Base-by-base conservation (phyloP, 2,329 filamentous ascomycete species). In the Esteya vermicola region DNA sequence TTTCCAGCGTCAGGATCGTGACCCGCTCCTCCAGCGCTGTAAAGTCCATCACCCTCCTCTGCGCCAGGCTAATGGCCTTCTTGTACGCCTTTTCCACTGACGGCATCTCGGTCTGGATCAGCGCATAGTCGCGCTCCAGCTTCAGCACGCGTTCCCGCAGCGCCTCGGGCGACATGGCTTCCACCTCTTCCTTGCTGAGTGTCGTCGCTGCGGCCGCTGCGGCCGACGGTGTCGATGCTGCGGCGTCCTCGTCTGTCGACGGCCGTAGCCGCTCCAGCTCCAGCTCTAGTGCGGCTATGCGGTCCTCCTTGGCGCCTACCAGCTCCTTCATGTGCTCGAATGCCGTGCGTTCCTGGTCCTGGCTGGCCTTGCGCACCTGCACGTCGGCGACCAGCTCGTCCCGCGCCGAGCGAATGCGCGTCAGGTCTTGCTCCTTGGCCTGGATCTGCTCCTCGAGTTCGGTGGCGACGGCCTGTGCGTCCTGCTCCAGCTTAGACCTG, bases 1-100 rank as follows among this genome's bases (percentile, higher is more conserved):
- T 98, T 60, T 98, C 86, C 0, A 85, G 84, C 31, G 75, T 75
- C 18, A 93, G 63, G 20, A 82, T 67, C 16, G 75, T 64, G 28
- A 89, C 67, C 46, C 81, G 82, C 42, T 94, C 86, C 60, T 96
- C 88, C 54, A 85, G 64, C 4, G 71, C 67, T 6, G 69, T 65
- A 39, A 83, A 76, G 46, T 94, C 86, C 51, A 81, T 72, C 26
- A 93, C 77, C 59, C 94, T 96, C 63, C 85, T 89, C 38, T 81
- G 79, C 8, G 86, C 86, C 43, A 94, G 60, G 19, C 78, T 77
- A 54, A 88, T 85, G 39, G 88, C 83, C 58, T 88, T 89, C 58
- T 83, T 93, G 66, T 86, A 95, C 1, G 89, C 89, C 39, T 77
- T 78, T 55, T 93, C 86, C 65, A 98, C 85, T 0, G 85, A 84